Base-by-base conservation (phyloP, 768 basidiomycete species). In the Leccinum sublutescens region DNA sequence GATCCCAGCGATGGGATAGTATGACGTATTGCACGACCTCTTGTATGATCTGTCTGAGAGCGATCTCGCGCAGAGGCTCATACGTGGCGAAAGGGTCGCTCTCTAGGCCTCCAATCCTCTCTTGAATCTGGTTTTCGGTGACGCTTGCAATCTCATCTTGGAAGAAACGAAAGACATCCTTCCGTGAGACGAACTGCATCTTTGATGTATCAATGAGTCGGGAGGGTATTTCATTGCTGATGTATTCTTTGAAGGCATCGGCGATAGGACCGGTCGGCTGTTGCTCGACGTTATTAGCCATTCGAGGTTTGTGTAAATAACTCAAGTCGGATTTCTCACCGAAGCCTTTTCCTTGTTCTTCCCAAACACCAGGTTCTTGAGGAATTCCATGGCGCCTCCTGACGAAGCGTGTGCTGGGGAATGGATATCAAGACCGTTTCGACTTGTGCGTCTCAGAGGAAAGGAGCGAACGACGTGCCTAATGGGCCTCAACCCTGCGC, bases 1-100 rank as follows among this genome's bases (percentile, higher is more conserved):
- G 56, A 9, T 53, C 50, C 61, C 64, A 59, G 14, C 50, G 60
- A 31, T 65, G 64, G 27, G 64, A 65, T 29, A 65, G 43, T 14
- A 66, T 40, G 12, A 17, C 64, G 15, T 65, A 66, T 50, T 43
- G 3, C 5, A 63, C 36, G 4, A 58, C 21, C 17, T 64, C 58
- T 50, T 60, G 62, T 34, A 63, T 64, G 43, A 64, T 58, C n/a
- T 58, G 31, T 45, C 50, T 54, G 51, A 62, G 33, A 8, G 52
- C 27, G 8, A 27, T 31, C 31, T 52, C 49, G 14, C 60, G 56
- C 6, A 21, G 62, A 19, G 54, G 54, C 15, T 25, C 25, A 31
- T 62, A 62, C 5, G 48, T 21, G 21, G 50, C 45, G 1, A 52
- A 43, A 1, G 45, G 55, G 6, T 63, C 25, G 25, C 31, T 43